phyloP scores from a whole-genome alignment of 805 yeast species.

The Metschnikowia cubensis region DNA sequence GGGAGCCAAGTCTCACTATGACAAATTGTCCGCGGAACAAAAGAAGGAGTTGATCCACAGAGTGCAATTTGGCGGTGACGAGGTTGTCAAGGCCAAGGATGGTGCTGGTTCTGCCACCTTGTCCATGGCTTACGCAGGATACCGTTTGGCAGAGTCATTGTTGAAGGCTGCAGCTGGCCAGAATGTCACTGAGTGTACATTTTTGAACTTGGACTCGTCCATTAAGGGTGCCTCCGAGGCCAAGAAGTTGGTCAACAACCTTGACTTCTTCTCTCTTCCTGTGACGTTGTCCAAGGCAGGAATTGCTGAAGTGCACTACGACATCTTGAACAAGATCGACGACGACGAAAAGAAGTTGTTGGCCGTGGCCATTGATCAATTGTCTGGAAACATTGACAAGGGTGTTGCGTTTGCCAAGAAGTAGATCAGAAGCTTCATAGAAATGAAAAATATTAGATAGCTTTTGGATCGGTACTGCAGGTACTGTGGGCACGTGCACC shows the following conservation, averaged over 20 bases:
- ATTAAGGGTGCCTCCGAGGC: constrained; percentile 53
- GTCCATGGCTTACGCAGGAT: constrained; percentile 95
- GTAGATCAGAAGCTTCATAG: constrained; percentile 1
- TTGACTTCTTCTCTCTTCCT: constrained; percentile 62
- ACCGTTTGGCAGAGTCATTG: constrained; percentile 62
- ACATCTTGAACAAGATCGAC: constrained; percentile 46
- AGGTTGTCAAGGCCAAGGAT: constrained; percentile 90
- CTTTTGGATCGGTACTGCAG: not conserved
- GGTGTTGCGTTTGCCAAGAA: constrained; percentile 45
- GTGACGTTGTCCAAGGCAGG: constrained; percentile 53
- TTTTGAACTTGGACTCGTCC: constrained; percentile 46
- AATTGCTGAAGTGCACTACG: constrained; percentile 51
- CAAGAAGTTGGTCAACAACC: constrained; percentile 38
- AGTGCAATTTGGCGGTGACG: constrained; percentile 79
- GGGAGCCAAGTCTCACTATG: constrained; percentile 32
- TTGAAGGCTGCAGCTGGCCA: constrained; percentile 28
- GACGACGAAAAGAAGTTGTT: constrained; percentile 54
- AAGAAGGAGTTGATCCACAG: constrained; percentile 38
- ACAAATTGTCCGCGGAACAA: constrained; percentile 32
- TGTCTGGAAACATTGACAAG: constrained; percentile 53
- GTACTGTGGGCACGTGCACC: not conserved
- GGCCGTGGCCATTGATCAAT: constrained; percentile 49
- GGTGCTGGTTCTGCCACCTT: constrained; percentile 95
- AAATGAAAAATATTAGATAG: not conserved
- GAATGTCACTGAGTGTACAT: constrained; percentile 45